Evolutionary conservation across 2,329 filamentous ascomycete genomes (phyloP).

Genomic region (Alternaria sp.): DNA sequence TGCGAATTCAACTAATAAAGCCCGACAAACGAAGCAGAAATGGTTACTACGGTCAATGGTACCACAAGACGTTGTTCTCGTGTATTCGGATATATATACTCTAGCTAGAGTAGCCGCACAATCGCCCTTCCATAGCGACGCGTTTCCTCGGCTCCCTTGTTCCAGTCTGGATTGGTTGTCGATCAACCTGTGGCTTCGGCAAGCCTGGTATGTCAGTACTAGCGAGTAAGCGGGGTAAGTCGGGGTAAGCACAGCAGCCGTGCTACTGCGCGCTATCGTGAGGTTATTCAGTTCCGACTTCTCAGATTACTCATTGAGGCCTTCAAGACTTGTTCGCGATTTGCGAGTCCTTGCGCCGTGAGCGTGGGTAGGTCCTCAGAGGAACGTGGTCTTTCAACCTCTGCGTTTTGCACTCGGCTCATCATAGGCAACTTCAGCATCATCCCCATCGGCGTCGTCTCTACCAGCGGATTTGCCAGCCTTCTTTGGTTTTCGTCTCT

Average conservation of each 20-base stretch:
- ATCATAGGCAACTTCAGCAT: slow-evolving; percentile 5
- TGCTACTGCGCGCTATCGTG: not conserved
- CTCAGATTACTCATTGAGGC: too few species aligned
- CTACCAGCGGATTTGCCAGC: slow-evolving; percentile 1
- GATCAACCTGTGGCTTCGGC: slow-evolving; percentile 18
- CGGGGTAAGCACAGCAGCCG: slow-evolving; percentile 6
- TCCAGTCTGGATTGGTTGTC: not conserved
- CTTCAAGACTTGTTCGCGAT: not conserved
- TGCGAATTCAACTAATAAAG: not conserved
- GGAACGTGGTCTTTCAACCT: slow-evolving; percentile 9
- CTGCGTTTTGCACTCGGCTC: slow-evolving; percentile 26
- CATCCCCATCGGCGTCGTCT: slow-evolving; percentile 7
- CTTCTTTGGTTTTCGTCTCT: slow-evolving; percentile 25
- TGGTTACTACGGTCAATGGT: not conserved
- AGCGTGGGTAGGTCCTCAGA: not conserved
- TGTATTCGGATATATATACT: not conserved
- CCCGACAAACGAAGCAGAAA: not conserved
- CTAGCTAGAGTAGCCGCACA: not conserved
- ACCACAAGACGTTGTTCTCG: not conserved
- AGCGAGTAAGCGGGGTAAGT: slow-evolving; percentile 32
- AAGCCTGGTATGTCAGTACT: slow-evolving; percentile 21
- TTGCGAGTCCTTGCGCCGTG: not conserved
- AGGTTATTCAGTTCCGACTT: not conserved
- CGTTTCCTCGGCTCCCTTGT: not conserved
- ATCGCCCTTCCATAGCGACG: not conserved